A percentile compares a stretch with the other conserved stretches of the same genome.
Evolutionary conservation across 1,139 yeast genomes (phyloP).

Genomic region (Suhomyces maxii): DNA sequence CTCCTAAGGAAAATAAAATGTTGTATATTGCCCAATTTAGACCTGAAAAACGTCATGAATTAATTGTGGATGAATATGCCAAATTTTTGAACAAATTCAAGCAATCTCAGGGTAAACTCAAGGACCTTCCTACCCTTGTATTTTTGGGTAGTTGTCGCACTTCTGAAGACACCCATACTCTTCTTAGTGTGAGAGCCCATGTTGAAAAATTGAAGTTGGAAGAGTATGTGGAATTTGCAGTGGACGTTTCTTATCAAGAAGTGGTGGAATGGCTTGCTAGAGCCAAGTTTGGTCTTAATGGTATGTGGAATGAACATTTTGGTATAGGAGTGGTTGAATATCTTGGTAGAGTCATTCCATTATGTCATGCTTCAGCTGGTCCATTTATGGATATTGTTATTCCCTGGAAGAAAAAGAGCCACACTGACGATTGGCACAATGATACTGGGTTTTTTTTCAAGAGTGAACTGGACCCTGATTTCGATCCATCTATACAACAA

Average conservation of each 20-base stretch:
- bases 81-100: constrained; percentile 39
- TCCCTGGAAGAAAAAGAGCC: constrained; percentile 15
- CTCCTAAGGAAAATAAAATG: constrained; percentile 52
- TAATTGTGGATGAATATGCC: constrained; percentile 65
- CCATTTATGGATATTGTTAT: constrained; percentile 82
- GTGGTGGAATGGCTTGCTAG: constrained; percentile 56
- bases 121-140: constrained; percentile 52
- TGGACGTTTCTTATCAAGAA: constrained; percentile 72
- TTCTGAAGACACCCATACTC: constrained; percentile 61
- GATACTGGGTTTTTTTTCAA: constrained; percentile 77
- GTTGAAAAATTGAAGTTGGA: constrained; percentile 50
- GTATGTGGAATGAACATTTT: constrained; percentile 99
- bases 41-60: constrained; percentile 87
- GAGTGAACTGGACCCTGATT: constrained; percentile 57
- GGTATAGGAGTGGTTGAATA: constrained; percentile 98
- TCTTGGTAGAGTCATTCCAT: constrained; percentile 76
- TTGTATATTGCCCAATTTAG: constrained; percentile 91
- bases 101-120: constrained; percentile 19
- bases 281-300: constrained; percentile 80
- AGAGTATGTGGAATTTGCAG: constrained; percentile 59
- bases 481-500: constrained; percentile 34
- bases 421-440: constrained; percentile 30
- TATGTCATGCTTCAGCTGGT: constrained; percentile 94
- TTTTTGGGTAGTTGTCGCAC: constrained; percentile 86
- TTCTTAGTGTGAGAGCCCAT: constrained; percentile 46